Conservation (phyloP, 805 yeast species). For the Wickerhamiella kurtzmanii region DNA sequence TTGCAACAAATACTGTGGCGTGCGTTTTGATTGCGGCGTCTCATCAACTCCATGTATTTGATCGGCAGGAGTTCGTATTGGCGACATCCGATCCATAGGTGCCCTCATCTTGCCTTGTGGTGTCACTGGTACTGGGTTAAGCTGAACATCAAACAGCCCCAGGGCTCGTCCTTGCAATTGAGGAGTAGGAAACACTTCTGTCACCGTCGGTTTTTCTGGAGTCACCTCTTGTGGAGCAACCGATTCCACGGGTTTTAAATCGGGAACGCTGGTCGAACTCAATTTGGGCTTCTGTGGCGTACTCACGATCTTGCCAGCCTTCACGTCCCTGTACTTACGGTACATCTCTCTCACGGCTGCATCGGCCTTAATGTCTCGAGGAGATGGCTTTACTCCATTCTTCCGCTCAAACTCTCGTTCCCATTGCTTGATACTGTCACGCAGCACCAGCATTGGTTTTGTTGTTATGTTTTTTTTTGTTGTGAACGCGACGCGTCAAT, state of each 20-base stretch:
- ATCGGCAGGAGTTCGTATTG: background rate
- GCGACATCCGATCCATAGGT: too few species aligned
- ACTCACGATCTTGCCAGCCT: background rate
- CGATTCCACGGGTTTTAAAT: background rate
- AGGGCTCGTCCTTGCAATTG: constrained; percentile 13
- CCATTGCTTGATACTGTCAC: constrained; percentile 14
- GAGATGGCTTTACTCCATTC: constrained; percentile 12
- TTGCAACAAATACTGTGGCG: background rate
- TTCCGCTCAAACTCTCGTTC: constrained; percentile 11
- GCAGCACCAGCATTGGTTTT: constrained; percentile 7
- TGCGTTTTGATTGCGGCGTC: constrained; percentile 2
- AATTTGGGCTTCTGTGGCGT: background rate
- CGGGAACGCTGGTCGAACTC: too few species aligned
- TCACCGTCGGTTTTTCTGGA: constrained; percentile 5
- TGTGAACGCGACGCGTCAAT: background rate
- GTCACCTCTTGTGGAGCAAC: constrained; percentile 2
- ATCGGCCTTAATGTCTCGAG: constrained; percentile 12
- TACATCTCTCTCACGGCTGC: constrained; percentile 8
- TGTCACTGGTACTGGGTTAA: constrained; percentile 8
- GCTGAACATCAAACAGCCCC: constrained; percentile 16
- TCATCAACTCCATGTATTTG: background rate
- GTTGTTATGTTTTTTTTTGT: too few species aligned
- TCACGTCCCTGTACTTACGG: constrained; percentile 7
- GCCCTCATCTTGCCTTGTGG: constrained; percentile 8
- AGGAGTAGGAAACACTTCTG: constrained; percentile 16